Evolutionary conservation across 2,329 filamentous ascomycete species (phyloP).

Genomic region (Penicillium olsonii): DNA sequence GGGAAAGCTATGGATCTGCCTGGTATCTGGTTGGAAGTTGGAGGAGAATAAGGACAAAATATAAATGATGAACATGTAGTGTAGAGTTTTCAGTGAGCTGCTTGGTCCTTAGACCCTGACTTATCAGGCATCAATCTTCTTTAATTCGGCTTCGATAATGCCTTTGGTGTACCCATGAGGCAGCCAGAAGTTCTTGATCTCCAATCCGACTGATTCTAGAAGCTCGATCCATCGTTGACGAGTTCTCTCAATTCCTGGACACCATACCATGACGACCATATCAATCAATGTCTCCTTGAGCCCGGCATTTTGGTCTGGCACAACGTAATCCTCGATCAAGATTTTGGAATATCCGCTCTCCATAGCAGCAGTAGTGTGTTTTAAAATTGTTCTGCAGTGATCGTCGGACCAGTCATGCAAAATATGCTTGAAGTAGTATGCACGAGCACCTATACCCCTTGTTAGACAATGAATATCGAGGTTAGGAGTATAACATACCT

Average conservation of each 20-base stretch:
- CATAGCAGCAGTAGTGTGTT: constrained; percentile 25
- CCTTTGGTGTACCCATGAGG: constrained; percentile 20
- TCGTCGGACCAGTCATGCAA: constrained; percentile 37
- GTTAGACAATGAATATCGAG: no score
- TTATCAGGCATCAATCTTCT: no score
- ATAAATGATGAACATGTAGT: no score
- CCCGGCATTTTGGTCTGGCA: constrained; percentile 25
- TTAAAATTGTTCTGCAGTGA: constrained; percentile 22
- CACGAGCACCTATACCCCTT: constrained; percentile 24
- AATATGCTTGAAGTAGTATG: constrained; percentile 34
- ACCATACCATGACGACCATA: constrained; percentile 29
- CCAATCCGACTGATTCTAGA: constrained; percentile 18
- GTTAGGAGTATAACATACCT: background rate
- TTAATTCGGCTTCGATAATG: constrained; percentile 21
- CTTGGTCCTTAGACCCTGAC: no score
- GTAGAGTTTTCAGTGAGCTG: no score
- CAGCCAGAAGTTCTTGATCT: constrained; percentile 19
- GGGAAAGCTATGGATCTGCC: no score
- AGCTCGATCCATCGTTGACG: constrained; percentile 20
- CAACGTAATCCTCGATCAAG: constrained; percentile 28
- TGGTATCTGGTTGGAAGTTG: no score
- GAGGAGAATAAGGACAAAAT: no score
- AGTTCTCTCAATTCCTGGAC: constrained; percentile 26
- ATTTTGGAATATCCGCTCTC: constrained; percentile 26
- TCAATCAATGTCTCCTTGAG: constrained; percentile 23